Evolutionary conservation across 1,284 basidiomycete genomes (phyloP).

Genomic region (Gastroboletus turbinatus): DNA sequence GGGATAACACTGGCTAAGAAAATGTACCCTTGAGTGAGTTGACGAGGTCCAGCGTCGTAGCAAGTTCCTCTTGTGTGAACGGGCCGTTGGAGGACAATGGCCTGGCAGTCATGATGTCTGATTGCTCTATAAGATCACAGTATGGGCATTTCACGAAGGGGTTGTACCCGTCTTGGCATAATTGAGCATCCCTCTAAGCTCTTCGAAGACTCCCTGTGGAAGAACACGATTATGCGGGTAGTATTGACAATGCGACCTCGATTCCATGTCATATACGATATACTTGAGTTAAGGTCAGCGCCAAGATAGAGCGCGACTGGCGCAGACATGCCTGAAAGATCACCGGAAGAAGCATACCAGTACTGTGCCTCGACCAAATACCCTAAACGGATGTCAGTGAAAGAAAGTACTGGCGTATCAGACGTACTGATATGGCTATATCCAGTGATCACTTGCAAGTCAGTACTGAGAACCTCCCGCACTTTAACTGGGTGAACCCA

Average conservation of each 20-base stretch:
- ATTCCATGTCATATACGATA: not conserved
- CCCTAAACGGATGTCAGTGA: constrained; percentile 9
- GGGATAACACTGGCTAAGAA: not conserved
- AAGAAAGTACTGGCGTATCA: not conserved
- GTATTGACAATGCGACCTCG: constrained; percentile 22
- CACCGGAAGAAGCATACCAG: constrained; percentile 2
- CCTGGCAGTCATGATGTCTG: not conserved
- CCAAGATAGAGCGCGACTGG: not conserved
- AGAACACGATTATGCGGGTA: constrained; percentile 12
- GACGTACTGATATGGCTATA: constrained; percentile 19
- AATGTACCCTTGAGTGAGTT: not conserved
- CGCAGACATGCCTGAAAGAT: not conserved
- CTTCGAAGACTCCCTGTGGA: not conserved
- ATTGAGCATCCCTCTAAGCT: constrained; percentile 21
- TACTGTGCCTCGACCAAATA: constrained; percentile 18
- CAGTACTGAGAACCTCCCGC: not conserved
- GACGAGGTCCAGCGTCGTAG: too few relatives aligned
- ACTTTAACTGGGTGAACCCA: constrained; percentile 9
- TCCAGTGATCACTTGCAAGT: constrained; percentile 3
- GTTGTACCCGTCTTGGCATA: constrained; percentile 11
- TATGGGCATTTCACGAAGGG: not conserved
- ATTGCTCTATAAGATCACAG: not conserved
- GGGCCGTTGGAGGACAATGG: too few relatives aligned
- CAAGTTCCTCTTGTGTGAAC: too few relatives aligned
- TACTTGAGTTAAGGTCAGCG: constrained; percentile 1